These are phyloP conservation scores for Sistotremastrum niveocremeum DNA, from an alignment of 768 basidiomycete genomes.

Conservation along the genomic window DNA sequence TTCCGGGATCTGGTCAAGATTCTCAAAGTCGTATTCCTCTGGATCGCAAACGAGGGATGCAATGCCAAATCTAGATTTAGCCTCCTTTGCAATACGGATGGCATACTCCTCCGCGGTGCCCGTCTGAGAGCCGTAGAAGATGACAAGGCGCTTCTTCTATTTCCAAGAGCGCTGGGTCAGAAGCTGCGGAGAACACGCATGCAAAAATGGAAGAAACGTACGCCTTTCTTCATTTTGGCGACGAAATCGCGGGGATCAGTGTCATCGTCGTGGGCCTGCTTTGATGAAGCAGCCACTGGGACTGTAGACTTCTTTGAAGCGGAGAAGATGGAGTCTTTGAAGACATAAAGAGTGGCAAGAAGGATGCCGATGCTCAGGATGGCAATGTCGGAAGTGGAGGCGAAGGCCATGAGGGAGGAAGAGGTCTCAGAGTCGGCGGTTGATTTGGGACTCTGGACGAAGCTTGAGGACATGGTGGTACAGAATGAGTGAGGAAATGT, in stretches of 20 bases:
- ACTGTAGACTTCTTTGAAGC: constrained; percentile 49
- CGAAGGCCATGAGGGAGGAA: constrained; percentile 35
- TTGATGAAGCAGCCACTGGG: constrained; percentile 30
- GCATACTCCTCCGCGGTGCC: constrained; percentile 98
- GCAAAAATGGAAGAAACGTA: constrained; percentile 28
- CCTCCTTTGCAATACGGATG: constrained; percentile 94
- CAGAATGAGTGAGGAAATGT: not conserved
- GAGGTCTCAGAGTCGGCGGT: not conserved
- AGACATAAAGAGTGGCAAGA: constrained; percentile 69
- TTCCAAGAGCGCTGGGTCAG: constrained; percentile 5
- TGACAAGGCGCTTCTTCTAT: constrained; percentile 92
- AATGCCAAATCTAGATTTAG: constrained; percentile 89
- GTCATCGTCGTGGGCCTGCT: constrained; percentile 39
- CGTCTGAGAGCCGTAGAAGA: constrained; percentile 97
- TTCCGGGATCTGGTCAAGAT: constrained; percentile 80
- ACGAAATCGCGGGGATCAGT: constrained; percentile 92
- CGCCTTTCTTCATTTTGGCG: constrained; percentile 85
- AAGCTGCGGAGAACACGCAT: constrained; percentile 1
- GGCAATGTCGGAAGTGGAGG: constrained; percentile 57
- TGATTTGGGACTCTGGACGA: constrained; percentile 3
- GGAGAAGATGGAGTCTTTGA: constrained; percentile 67
- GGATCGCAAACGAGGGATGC: constrained; percentile 96
- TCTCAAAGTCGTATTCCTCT: constrained; percentile 98
- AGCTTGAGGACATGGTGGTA: not conserved
- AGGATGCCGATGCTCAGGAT: constrained; percentile 63